Conservation (phyloP, 192 early-diverging fungal species). For the Coemansia sp. region DNA sequence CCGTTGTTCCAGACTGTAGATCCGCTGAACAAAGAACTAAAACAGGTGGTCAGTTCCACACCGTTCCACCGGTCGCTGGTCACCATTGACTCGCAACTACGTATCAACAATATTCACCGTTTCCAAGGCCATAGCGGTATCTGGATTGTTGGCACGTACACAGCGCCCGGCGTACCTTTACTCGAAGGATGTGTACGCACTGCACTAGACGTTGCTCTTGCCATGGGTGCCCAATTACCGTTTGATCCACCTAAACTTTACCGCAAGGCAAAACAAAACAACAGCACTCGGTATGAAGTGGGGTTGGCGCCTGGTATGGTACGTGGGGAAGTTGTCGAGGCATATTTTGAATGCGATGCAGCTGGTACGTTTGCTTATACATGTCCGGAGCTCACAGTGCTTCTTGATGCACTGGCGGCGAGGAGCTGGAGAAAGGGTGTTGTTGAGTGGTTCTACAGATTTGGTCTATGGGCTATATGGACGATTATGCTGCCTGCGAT, state of each 20-base stretch:
- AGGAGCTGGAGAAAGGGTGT: not conserved
- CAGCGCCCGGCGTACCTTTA: conserved; percentile 62
- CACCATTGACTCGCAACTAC: conserved; percentile 56
- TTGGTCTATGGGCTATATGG: conserved; percentile 21
- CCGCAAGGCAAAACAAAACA: not conserved
- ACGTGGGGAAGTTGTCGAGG: conserved; percentile 38
- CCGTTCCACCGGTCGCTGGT: conserved; percentile 61
- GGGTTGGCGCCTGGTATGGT: conserved; percentile 31
- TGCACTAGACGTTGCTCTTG: conserved; percentile 56
- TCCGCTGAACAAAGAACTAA: conserved; percentile 48
- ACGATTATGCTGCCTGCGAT: conserved; percentile 20
- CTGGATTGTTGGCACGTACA: conserved; percentile 64
- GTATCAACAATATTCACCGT: conserved; percentile 51
- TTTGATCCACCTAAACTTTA: conserved; percentile 24
- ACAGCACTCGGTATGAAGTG: conserved; percentile 23
- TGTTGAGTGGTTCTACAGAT: not conserved
- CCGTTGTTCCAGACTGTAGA: conserved; percentile 64
- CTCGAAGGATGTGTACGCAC: conserved; percentile 64
- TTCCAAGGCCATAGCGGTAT: conserved; percentile 37
- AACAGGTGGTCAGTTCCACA: conserved; percentile 42
- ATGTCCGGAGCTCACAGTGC: conserved; percentile 13
- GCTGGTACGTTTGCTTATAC: conserved; percentile 14
- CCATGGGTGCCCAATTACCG: conserved; percentile 19
- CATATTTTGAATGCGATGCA: conserved; percentile 35
- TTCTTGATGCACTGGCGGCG: not conserved